These are phyloP conservation scores for Eustoma russellianum DNA, from an alignment of 257 asterid genomes.

Conservation along the genomic window DNA sequence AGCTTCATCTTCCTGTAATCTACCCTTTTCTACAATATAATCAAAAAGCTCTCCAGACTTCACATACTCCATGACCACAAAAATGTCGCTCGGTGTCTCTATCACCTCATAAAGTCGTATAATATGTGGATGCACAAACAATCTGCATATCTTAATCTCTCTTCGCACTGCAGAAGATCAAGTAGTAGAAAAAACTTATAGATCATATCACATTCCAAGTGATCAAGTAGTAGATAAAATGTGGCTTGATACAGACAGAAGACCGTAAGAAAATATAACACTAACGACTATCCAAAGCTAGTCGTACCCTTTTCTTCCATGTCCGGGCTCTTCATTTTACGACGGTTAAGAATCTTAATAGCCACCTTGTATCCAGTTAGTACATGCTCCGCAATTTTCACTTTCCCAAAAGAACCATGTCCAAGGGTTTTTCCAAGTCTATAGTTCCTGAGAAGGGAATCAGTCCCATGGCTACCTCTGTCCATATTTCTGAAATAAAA, in stretches of 20 bases:
- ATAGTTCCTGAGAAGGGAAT: constrained; percentile 51
- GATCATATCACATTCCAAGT: not conserved
- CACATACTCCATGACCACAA: constrained; percentile 89
- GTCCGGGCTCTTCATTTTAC: constrained; percentile 71
- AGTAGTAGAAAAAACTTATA: constrained; percentile 9
- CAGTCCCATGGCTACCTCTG: constrained; percentile 35
- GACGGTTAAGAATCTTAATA: constrained; percentile 84
- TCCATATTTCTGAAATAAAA: constrained; percentile 49
- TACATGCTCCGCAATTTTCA: constrained; percentile 86
- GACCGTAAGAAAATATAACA: not conserved
- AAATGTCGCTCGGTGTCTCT: constrained; percentile 81
- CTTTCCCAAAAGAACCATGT: constrained; percentile 95
- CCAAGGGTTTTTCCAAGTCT: constrained; percentile 92
- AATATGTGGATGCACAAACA: constrained; percentile 96
- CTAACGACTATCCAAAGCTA: constrained; percentile 5
- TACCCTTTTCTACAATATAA: constrained; percentile 93
- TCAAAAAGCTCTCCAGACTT: constrained; percentile 91
- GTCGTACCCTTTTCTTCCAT: constrained; percentile 90
- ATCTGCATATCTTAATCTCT: constrained; percentile 81
- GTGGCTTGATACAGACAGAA: not conserved
- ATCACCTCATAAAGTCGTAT: constrained; percentile 94
- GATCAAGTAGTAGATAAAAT: too few relatives aligned
- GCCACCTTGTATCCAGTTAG: constrained; percentile 90
- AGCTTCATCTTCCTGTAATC: constrained; percentile 84
- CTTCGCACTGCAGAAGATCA: constrained; percentile 64